A percentile compares a stretch with the other conserved stretches of the same genome.
Conservation (phyloP, 371 early-diverging fungal genomes). For the Antonospora locustae region DNA sequence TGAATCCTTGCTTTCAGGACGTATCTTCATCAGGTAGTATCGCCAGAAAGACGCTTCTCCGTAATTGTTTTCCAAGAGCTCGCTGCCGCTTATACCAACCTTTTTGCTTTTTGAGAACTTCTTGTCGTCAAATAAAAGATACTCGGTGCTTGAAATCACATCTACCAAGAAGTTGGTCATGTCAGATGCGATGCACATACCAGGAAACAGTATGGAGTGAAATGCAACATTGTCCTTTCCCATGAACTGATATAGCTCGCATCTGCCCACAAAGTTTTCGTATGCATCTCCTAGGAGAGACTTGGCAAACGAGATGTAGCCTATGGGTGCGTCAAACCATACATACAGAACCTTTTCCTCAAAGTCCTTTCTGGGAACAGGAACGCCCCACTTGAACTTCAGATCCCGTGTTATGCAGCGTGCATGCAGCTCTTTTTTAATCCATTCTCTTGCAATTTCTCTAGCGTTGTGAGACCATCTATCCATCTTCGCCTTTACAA, state of each 20-base stretch:
- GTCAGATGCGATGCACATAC: conserved; percentile 67
- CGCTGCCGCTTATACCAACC: conserved; percentile 87
- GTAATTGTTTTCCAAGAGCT: conserved; percentile 74
- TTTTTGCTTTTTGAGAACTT: conserved; percentile 94
- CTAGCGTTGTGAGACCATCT: conserved; percentile 79
- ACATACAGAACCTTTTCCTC: conserved; percentile 96
- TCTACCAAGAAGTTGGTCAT: conserved; percentile 76
- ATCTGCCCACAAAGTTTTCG: conserved; percentile 57
- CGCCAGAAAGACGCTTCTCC: conserved; percentile 87
- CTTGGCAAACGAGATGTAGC: conserved; percentile 56
- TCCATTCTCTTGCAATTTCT: conserved; percentile 79
- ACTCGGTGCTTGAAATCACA: conserved; percentile 85
- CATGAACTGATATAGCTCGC: conserved; percentile 94
- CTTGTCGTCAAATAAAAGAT: conserved; percentile 84
- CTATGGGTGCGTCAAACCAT: conserved; percentile 98
- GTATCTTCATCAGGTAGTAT: conserved; percentile 79
- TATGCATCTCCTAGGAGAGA: conserved; percentile 5
- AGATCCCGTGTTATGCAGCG: conserved; percentile 96
- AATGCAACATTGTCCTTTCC: conserved; percentile 99
- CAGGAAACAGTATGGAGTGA: conserved; percentile 96
- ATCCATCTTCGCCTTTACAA: conserved; percentile 60
- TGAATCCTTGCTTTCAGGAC: conserved; percentile 89
- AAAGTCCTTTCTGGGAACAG: conserved; percentile 69
- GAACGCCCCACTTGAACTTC: conserved; percentile 82
- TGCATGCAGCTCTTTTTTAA: conserved; percentile 77